phyloP scores from a whole-genome alignment of 2,329 filamentous ascomycete species.

The Alternaria arbusti region DNA sequence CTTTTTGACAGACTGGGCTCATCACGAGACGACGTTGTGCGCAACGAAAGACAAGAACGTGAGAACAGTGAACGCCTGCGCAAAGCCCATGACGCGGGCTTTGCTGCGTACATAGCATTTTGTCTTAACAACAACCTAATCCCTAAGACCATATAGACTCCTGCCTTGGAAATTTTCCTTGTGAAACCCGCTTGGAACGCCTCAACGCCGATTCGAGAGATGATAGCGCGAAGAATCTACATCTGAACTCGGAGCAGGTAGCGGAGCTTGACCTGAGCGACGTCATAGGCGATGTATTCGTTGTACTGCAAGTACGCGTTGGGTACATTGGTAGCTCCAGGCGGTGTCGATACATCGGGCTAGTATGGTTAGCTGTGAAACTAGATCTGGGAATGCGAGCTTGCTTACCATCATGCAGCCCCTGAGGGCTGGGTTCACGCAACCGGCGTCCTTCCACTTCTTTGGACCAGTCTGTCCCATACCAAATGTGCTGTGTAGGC shows the following conservation, averaged over 20 bases:
- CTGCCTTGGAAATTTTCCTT: neutral
- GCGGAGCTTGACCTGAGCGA: constrained; percentile 71
- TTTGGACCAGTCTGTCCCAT: constrained; percentile 68
- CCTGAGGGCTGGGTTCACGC: constrained; percentile 67
- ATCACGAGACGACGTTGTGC: neutral
- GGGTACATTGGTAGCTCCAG: constrained; percentile 57
- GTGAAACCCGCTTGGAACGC: neutral
- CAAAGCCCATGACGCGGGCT: neutral
- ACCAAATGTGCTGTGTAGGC: constrained; percentile 73
- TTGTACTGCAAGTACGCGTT: constrained; percentile 67
- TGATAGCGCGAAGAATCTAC: constrained; percentile 7
- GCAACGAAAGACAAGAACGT: neutral
- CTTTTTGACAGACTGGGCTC: neutral
- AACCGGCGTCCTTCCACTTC: constrained; percentile 77
- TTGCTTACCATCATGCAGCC: constrained; percentile 72
- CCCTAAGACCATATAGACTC: neutral
- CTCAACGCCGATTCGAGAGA: neutral
- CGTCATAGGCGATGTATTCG: constrained; percentile 75
- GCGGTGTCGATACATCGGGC: constrained; percentile 45
- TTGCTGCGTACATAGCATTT: neutral
- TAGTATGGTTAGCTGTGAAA: constrained; percentile 16
- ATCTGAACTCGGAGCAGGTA: constrained; percentile 68
- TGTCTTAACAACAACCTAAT: neutral
- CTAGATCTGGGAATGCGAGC: neutral
- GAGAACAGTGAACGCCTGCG: neutral